These are phyloP conservation scores for Yamadazyma oceani DNA, from an alignment of 1,139 yeast genomes.

Conservation along the genomic window DNA sequence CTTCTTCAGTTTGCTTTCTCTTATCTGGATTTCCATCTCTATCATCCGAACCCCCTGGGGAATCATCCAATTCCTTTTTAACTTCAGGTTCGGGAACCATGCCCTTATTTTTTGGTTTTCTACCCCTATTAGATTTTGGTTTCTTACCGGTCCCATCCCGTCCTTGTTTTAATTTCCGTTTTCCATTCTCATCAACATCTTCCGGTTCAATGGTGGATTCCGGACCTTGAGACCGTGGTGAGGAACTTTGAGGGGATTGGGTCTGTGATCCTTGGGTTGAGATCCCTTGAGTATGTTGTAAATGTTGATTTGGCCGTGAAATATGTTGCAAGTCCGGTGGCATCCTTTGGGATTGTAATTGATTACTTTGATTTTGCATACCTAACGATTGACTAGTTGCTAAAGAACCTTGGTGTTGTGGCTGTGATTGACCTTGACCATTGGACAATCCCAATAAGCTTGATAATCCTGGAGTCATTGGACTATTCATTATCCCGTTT, in stretches of 20 bases:
- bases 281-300: not conserved
- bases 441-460: constrained; percentile 34
- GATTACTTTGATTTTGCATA: constrained; percentile 13
- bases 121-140: constrained; percentile 7
- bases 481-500: constrained; percentile 39
- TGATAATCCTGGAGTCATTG: constrained; percentile 50
- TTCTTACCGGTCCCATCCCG: constrained; percentile 5
- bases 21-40: constrained; percentile 14
- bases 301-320: constrained; percentile 25
- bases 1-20: constrained; percentile 27
- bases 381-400: too few species aligned
- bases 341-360: constrained; percentile 16
- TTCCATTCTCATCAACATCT: not conserved
- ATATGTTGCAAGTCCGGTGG: constrained; percentile 20
- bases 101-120: constrained; percentile 10
- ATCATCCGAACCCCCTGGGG: constrained; percentile 6
- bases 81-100: constrained; percentile 3
- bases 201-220: not conserved
- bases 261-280: not conserved
- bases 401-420: too few species aligned
- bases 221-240: not conserved
- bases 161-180: constrained; percentile 1
- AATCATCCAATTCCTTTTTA: constrained; percentile 2
- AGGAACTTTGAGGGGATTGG: not conserved
- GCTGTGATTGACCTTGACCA: constrained; percentile 14